Base-by-base conservation (phyloP, 2,329 filamentous ascomycete genomes). In the Alternaria viburni region DNA sequence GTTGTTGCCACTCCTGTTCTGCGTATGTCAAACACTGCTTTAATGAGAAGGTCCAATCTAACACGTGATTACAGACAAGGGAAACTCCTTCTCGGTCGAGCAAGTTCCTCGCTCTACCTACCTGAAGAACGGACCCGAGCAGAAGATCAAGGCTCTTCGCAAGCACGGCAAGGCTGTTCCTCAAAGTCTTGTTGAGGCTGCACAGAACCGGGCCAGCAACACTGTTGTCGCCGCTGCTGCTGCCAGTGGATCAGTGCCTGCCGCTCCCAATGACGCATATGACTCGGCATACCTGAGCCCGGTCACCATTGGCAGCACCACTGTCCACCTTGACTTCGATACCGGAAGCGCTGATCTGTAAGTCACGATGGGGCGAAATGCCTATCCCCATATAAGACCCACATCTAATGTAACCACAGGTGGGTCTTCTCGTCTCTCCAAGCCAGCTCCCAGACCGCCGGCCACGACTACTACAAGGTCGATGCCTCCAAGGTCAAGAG, bases 331-430 rank as follows among this genome's bases (percentile, higher is more conserved):
- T 64, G 90, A 92, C 74, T 86, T 93, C 64, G 91, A 93, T 69
- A 93, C 91, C 13, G 90, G 84, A 66, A 90, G 83, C 66, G 84
- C 88, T 45, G 89, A 91, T 79, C 86, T 91, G 90, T 88, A 79
- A 81, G 86, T 81, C 15, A 23, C 17, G 8, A 25, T 21, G 15
- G 36, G 32, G n/a, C 21, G 21, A 30, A 52, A 52, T 36, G 60
- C 26, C 23, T 26, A 25, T 26, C 10, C 25, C 2, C 13, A 17
- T 13, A 9, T 32, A 23, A 26, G 23, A 32, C 10, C 19, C 25
- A 5, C 26, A 13, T 30, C 73, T 77, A 64, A 76, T 32, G 32
- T 25, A n/a, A 1, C 56, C 70, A 57, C 60, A 88, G 87, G 52
- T 96, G 86, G 86, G 90, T 88, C 44, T 91, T 90, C 79, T 91